These are phyloP conservation scores for Penicillium bialowiezense DNA, from an alignment of 495 filamentous ascomycete species.

Conservation along the genomic window DNA sequence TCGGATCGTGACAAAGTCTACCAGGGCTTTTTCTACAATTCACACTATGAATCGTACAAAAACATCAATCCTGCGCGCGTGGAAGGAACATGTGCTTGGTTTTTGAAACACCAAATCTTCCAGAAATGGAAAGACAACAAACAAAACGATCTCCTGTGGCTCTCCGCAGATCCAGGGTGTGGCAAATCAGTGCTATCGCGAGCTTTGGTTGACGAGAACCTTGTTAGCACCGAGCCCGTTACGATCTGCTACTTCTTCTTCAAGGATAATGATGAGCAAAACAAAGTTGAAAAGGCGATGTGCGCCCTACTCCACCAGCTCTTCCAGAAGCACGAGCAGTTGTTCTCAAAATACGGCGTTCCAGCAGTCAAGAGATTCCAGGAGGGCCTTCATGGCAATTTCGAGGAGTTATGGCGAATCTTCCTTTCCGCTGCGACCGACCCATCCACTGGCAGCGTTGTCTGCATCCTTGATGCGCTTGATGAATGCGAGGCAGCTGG, in stretches of 20 bases:
- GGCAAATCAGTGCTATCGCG: constrained; percentile 44
- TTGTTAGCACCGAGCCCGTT: constrained; percentile 3
- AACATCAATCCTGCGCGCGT: constrained; percentile 23
- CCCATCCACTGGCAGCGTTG: constrained; percentile 20
- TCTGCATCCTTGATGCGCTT: constrained; percentile 41
- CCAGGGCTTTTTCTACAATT: no score
- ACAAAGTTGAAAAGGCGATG: constrained; percentile 26
- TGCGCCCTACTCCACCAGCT: constrained; percentile 42
- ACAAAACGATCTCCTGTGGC: constrained; percentile 36
- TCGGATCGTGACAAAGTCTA: no score
- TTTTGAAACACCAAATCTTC: constrained; percentile 29
- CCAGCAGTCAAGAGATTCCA: constrained; percentile 21
- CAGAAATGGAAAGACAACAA: constrained; percentile 22
- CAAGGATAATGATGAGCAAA: constrained; percentile 39
- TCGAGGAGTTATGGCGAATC: constrained; percentile 30
- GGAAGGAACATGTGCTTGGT: constrained; percentile 23
- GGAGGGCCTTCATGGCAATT: constrained; percentile 17
- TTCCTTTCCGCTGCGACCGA: constrained; percentile 17
- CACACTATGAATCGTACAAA: no score
- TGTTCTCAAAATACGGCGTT: constrained; percentile 23
- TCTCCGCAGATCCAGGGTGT: constrained; percentile 44
- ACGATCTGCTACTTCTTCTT: constrained; percentile 48
- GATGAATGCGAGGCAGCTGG: constrained; percentile 33
- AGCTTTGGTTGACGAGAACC: constrained; percentile 29
- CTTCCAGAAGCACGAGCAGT: constrained; percentile 22